A percentile compares a stretch with the other conserved stretches of the same genome.
These are phyloP conservation scores for Penicillium crystallinum DNA, from an alignment of 495 filamentous ascomycete genomes.

Conservation along the genomic window DNA sequence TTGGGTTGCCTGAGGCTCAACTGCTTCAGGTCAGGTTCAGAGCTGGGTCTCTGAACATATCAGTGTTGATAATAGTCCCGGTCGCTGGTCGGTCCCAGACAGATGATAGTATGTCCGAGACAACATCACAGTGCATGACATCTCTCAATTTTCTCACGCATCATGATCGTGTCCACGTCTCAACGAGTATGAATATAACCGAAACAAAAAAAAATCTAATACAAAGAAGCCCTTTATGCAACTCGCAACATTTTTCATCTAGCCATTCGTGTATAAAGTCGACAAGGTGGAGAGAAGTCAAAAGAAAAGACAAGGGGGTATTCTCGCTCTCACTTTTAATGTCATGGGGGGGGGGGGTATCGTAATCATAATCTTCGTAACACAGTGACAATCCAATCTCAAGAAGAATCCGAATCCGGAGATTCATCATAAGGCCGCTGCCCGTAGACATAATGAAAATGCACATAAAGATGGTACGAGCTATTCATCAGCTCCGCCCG, in stretches of 20 bases:
- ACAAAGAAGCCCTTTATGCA: constrained; percentile 5
- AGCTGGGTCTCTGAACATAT: not conserved
- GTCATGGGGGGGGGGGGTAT: not conserved
- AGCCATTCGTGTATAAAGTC: constrained; percentile 7
- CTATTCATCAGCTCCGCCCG: constrained; percentile 28
- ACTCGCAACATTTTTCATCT: constrained; percentile 8
- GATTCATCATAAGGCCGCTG: constrained; percentile 28
- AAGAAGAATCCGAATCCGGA: not conserved
- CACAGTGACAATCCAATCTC: not conserved
- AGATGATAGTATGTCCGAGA: not conserved
- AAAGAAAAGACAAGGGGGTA: not conserved
- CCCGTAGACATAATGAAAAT: constrained; percentile 39
- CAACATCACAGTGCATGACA: not conserved
- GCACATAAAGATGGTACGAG: constrained; percentile 31
- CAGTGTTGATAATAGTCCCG: not conserved
- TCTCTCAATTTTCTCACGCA: not conserved
- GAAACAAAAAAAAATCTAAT: constrained; percentile 1
- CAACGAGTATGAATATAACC: not conserved
- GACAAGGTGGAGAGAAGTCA: not conserved
- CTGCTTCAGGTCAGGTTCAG: not conserved
- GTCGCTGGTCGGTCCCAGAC: not conserved
- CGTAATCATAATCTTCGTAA: constrained; percentile 8
- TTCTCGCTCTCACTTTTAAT: not conserved
- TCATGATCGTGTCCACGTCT: not conserved
- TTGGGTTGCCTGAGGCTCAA: not conserved